These are phyloP conservation scores for Eucalyptus globulus DNA, from an alignment of 345 rosid species.

Conservation along the genomic window DNA sequence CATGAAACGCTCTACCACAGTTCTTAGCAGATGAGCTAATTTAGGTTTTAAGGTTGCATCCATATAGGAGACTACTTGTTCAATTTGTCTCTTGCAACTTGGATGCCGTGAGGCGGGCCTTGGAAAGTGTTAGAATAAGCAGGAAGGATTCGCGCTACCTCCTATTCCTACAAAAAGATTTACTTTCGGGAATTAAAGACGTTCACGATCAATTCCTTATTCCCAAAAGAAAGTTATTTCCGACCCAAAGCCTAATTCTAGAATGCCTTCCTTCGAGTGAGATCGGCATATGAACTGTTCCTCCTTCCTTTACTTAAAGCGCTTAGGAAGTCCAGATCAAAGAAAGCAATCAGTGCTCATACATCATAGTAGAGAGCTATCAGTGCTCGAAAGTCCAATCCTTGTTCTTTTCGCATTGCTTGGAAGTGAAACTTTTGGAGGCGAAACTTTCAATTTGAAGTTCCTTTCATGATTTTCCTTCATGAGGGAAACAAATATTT, in stretches of 20 bases:
- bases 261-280: too few relatives aligned
- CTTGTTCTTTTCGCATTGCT: neutral
- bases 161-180: too few relatives aligned
- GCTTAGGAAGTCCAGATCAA: neutral
- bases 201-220: too few relatives aligned
- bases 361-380: neutral
- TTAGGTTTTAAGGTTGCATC: neutral
- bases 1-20: neutral
- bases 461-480: neutral
- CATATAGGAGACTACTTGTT: neutral
- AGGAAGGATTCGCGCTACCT: fast-evolving
- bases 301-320: neutral
- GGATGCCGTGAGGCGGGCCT: fast-evolving
- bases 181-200: too few relatives aligned
- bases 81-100: neutral
- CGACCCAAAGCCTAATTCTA: too few relatives aligned
- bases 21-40: neutral
- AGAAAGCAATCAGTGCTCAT: neutral
- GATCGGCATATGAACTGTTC: neutral
- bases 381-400: neutral
- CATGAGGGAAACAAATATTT: neutral
- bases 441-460: neutral
- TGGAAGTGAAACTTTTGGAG: neutral
- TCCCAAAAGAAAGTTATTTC: too few relatives aligned
- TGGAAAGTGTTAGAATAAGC: too few relatives aligned